These are phyloP conservation scores for Diutina sp. DNA, from an alignment of 1,139 yeast genomes.

Conservation along the genomic window DNA sequence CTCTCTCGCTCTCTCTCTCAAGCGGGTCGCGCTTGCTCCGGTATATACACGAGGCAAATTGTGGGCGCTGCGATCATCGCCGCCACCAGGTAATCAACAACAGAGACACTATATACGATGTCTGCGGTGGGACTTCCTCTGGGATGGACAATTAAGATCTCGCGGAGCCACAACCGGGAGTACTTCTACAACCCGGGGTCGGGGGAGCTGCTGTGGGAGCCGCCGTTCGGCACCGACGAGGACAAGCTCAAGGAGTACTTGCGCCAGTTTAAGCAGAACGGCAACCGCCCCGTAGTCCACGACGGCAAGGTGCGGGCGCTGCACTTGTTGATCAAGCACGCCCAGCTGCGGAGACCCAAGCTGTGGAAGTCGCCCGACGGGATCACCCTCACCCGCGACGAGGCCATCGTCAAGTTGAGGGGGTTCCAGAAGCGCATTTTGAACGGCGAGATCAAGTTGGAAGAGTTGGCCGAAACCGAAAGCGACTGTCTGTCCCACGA, in stretches of 20 bases:
- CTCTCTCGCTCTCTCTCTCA: too few species aligned
- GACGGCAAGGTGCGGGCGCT: slow-evolving; percentile 33
- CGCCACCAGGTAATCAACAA: neutral
- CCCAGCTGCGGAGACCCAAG: slow-evolving; percentile 75
- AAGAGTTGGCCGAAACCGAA: slow-evolving; percentile 66
- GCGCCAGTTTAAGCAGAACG: slow-evolving; percentile 32
- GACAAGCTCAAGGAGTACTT: slow-evolving; percentile 47
- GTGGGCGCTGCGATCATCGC: neutral
- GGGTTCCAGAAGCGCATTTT: slow-evolving; percentile 49
- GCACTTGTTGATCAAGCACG: slow-evolving; percentile 75
- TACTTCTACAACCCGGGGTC: slow-evolving; percentile 66
- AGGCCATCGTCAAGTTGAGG: slow-evolving; percentile 56
- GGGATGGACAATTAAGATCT: slow-evolving; percentile 72
- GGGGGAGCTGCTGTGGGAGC: slow-evolving; percentile 77
- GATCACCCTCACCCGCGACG: slow-evolving; percentile 71
- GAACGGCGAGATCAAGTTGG: slow-evolving; percentile 57
- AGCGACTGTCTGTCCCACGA: slow-evolving; percentile 84
- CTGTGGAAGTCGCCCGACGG: slow-evolving; percentile 74
- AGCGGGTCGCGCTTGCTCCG: neutral
- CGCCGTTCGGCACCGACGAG: slow-evolving; percentile 75
- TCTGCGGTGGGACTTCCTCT: slow-evolving; percentile 52
- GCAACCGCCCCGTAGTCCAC: slow-evolving; percentile 45
- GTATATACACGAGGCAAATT: neutral
- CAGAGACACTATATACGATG: neutral
- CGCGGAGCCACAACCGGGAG: slow-evolving; percentile 74